Conservation (phyloP, 192 early-diverging fungal genomes). For the Borealophlyctis nickersoniae region DNA sequence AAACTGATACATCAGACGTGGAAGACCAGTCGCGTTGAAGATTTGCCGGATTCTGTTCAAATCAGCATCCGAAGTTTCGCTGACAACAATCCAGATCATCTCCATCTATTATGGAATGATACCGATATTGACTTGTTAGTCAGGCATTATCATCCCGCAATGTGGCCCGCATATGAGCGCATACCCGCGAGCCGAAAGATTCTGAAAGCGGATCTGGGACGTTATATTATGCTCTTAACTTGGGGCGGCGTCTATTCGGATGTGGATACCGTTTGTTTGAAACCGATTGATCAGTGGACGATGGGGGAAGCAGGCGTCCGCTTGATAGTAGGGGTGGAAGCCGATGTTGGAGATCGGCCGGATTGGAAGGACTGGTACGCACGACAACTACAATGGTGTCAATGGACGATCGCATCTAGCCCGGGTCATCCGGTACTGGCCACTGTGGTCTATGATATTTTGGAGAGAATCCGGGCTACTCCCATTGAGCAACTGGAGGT, state of each 20-base stretch:
- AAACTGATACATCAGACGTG: too few species aligned
- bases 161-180: too few species aligned
- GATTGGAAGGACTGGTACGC: conserved; percentile 1
- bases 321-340: conserved; percentile 22
- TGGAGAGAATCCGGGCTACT: conserved; percentile 12
- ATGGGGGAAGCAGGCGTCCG: not conserved
- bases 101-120: too few species aligned
- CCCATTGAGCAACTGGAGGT: not conserved
- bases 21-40: too few species aligned
- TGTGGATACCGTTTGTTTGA: conserved; percentile 21
- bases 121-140: too few species aligned
- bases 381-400: conserved; percentile 9
- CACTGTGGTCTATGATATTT: too few species aligned
- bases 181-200: too few species aligned
- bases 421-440: conserved; percentile 25
- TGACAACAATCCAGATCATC: too few species aligned
- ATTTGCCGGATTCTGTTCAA: too few species aligned
- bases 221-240: conserved; percentile 31
- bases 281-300: conserved; percentile 28
- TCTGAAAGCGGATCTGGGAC: conserved; percentile 22
- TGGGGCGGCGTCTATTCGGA: conserved; percentile 40
- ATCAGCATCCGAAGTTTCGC: too few species aligned
- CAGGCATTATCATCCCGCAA: too few species aligned
- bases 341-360: not conserved
- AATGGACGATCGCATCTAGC: conserved; percentile 28